These are phyloP conservation scores for Neonectria punicea DNA, from an alignment of 2,329 filamentous ascomycete genomes.

Conservation along the genomic window DNA sequence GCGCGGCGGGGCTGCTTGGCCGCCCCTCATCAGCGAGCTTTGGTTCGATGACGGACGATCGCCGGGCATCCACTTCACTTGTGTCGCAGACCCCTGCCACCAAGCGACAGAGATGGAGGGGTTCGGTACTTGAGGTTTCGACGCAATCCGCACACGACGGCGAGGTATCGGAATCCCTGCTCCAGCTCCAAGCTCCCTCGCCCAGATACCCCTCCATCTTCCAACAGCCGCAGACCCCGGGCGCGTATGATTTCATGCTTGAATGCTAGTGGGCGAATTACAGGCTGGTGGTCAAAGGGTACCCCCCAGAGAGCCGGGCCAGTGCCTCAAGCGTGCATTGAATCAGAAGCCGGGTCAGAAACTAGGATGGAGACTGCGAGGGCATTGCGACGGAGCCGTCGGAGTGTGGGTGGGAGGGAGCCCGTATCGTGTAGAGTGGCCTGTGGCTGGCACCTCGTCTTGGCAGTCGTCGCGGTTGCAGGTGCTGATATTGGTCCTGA, in stretches of 20 bases:
- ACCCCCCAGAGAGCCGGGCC: constrained; percentile 13
- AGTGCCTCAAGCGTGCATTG: constrained; percentile 17
- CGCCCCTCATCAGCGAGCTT: constrained; percentile 21
- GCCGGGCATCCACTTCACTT: constrained; percentile 19
- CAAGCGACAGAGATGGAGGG: constrained; percentile 29
- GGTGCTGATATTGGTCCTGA: background rate
- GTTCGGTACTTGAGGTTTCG: constrained; percentile 34
- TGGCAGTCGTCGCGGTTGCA: constrained; percentile 9
- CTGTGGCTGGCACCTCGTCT: constrained; percentile 3
- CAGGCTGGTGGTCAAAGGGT: constrained; percentile 3
- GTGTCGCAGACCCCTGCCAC: constrained; percentile 40
- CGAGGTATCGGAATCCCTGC: constrained; percentile 33
- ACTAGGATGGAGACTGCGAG: background rate
- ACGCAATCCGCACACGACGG: constrained; percentile 15
- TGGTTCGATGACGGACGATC: constrained; percentile 23
- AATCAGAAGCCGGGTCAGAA: constrained; percentile 11
- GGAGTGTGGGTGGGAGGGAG: constrained; percentile 10
- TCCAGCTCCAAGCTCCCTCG: constrained; percentile 29
- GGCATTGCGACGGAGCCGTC: background rate
- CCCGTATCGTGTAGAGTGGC: constrained; percentile 17
- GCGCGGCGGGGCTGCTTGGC: constrained; percentile 11
- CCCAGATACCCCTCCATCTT: constrained; percentile 33
- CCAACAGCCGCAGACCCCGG: constrained; percentile 29
- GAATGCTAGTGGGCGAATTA: constrained; percentile 22
- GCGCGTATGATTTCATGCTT: constrained; percentile 44